Conservation (phyloP, 176 grass and related monocot genomes). For the Hsuehochloa calcarea region DNA sequence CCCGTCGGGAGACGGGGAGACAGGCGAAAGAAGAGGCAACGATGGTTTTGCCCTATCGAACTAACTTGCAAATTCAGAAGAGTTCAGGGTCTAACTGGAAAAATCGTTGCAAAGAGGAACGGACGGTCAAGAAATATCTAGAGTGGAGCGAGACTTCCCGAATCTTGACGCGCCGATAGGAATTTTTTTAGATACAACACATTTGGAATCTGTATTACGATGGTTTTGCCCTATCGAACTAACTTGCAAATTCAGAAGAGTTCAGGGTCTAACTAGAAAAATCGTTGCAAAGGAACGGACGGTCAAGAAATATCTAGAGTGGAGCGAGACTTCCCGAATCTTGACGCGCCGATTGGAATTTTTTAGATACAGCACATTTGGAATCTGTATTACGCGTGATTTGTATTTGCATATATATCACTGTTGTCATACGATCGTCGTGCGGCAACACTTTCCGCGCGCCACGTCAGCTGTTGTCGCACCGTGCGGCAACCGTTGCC, state of each 20-base stretch:
- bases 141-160: background rate
- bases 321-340: background rate
- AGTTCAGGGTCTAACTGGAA: background rate
- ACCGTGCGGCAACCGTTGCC: too few relatives aligned
- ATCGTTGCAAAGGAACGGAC: background rate
- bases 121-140: background rate
- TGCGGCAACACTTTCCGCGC: too few relatives aligned
- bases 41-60: conserved; percentile 2
- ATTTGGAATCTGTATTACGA: too few relatives aligned
- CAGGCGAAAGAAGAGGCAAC: too few relatives aligned
- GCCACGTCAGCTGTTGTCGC: too few relatives aligned
- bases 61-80: background rate
- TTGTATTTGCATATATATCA: too few relatives aligned
- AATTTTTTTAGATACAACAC: too few relatives aligned
- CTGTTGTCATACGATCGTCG: too few relatives aligned
- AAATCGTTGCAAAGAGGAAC: background rate
- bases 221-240: conserved; percentile 2
- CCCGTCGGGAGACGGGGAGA: background rate
- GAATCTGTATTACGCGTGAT: too few relatives aligned
- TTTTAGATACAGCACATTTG: too few relatives aligned
- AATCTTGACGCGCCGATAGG: conserved; percentile 8
- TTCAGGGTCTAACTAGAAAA: background rate
- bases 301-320: background rate
- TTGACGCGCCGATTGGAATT: background rate
- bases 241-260: background rate